Evolutionary conservation across 495 filamentous ascomycete species (phyloP), one percentile per base, ranked within the genome.

Genomic region (Penicillium desertorum): DNA sequence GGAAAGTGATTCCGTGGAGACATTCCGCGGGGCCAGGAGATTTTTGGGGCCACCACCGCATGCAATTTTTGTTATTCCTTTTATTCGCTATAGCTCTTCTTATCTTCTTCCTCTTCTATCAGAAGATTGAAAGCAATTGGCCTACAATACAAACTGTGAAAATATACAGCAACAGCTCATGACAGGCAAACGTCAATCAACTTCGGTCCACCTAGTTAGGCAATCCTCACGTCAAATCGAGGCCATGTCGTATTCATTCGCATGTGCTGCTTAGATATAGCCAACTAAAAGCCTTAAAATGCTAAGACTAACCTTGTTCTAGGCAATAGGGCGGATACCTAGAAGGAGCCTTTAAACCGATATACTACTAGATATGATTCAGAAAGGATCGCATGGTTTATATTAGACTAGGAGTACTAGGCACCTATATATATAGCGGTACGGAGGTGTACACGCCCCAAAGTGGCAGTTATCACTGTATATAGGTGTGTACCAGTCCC

Each of bases 201-300:
- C 14, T 37, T n/a, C 34, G 5, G 16, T 37, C 14, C 14, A 16
- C 14, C 34, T 37, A n/a, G 16, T 16, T 37, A n/a, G 34, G 34
- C 9, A 30, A 30, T 30, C 29, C 9, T 9, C 9, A 30, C 0
- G 9, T 30, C 3, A 30, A 30, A 30, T 11, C 2, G 29, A 30
- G 8, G 29, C 29, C 3, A 30, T 2, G 4, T 30, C 3, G 11
- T 10, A 10, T 11, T 10, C 2, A 11, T 10, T 3, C 9, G 29
- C 3, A 10, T 11, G 29, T 0, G 9, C 11, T 30, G 29, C 29
- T 30, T 10, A 30, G 27, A 29, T 29, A 9, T 29, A 29, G 7
- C 27, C 1, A n/a, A 5, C 9, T 25, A 19, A 47, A 30, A 25
- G 14, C 32, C 30, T 82, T 88, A 64, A 87, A 20, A 41, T 27